Base-by-base conservation (phyloP, 768 basidiomycete genomes). In the Hebeloma cylindrosporum region DNA sequence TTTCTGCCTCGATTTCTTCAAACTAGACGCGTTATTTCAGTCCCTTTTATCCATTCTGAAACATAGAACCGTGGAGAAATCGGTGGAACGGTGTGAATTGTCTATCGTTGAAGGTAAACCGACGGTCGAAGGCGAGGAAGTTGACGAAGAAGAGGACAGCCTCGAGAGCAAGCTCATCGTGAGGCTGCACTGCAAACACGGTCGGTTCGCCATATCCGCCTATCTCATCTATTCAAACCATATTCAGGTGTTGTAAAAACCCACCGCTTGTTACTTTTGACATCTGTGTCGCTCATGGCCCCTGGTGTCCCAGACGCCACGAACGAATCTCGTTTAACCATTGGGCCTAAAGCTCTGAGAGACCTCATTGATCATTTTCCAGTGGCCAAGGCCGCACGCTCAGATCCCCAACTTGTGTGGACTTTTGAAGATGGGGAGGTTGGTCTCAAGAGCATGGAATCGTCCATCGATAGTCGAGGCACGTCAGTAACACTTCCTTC, bases 341-440 rank as follows among this genome's bases (percentile, higher is more conserved):
- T 93, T 44, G 86, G 86, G 8, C 84, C 90, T 21, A 78, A 77
- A 53, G 78, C 81, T 10, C 65, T 93, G 33, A 82, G 75, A 59
- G 87, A 88, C 54, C 80, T 92, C 61, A 74, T 90, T 16, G 90
- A 92, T 35, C 88, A 90, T 60, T 93, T 93, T 50, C 80, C 86
- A 0, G 64, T 77, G 16, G 68, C 79, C 8, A 81, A 77, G 51
- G 80, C 81, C 3, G 59, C 66, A 8, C 85, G 82, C 54, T 76
- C 73, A 8, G 90, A 93, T 52, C 86, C 88, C 21, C 85, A 88
- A 56, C 74, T 93, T 13, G 74, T 87, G 4, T 93, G 90, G 90
- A 78, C 67, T n/a, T 91, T 93, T 57, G 74, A 73, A 14, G 76
- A 82, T 39, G 65, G 69, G 0, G 85, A 91, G 31, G 82, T 91